Evolutionary conservation across 208 protist species (phyloP).

Genomic region (Leishmania mexicana): DNA sequence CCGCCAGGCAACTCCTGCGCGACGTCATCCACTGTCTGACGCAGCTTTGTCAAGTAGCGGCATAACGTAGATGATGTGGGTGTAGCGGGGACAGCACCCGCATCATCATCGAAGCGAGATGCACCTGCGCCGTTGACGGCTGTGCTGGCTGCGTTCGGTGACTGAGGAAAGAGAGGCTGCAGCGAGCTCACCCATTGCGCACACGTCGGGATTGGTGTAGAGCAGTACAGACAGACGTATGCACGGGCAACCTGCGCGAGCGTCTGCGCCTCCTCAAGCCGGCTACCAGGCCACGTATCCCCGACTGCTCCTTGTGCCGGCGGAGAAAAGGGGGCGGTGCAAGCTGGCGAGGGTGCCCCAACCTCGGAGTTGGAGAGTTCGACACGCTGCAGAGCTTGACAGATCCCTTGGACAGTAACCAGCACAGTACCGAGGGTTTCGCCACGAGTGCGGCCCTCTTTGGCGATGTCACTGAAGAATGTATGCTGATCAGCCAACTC

Average conservation of each 20-base stretch:
- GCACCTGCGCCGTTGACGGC: not conserved
- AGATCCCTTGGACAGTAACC: conserved; percentile 48
- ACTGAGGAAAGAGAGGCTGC: not conserved
- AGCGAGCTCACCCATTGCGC: conserved; percentile 36
- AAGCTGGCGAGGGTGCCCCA: not conserved
- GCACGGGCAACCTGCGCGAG: conserved; percentile 26
- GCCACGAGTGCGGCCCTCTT: conserved; percentile 50
- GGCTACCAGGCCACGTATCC: not conserved
- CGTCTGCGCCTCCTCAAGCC: conserved; percentile 13
- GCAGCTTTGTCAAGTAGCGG: conserved; percentile 20
- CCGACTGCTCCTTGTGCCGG: not conserved
- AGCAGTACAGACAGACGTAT: conserved; percentile 48
- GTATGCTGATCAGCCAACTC: conserved; percentile 47
- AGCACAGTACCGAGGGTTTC: conserved; percentile 40
- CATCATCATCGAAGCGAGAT: not conserved
- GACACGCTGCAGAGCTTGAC: conserved; percentile 12
- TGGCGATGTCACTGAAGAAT: conserved; percentile 67
- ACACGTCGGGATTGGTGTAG: conserved; percentile 54
- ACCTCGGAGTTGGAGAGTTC: conserved; percentile 2
- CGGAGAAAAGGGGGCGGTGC: not conserved
- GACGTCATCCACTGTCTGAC: not conserved
- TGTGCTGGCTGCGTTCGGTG: not conserved
- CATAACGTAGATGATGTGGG: conserved; percentile 5
- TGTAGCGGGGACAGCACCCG: not conserved
- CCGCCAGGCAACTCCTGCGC: not conserved